Evolutionary conservation across 1,284 basidiomycete genomes (phyloP).

Genomic region (Sporisorium sorghi): DNA sequence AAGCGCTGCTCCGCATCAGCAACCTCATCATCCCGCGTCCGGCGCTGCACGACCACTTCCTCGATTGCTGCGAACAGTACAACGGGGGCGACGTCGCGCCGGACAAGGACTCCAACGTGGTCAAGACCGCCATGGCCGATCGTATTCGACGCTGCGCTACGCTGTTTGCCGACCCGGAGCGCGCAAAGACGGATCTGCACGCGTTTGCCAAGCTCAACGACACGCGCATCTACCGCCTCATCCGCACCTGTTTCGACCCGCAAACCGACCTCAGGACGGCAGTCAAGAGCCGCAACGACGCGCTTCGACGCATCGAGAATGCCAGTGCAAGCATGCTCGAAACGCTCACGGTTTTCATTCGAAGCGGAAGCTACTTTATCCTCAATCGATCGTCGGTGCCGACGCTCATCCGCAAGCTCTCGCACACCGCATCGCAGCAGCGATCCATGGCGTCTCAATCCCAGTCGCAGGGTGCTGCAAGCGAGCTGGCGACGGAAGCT

Average conservation of each 20-base stretch:
- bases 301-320: conserved; percentile 51
- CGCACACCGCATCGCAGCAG: conserved; percentile 11
- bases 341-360: conserved; percentile 81
- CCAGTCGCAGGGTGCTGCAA: conserved; percentile 18
- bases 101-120: conserved; percentile 74
- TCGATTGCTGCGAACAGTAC: conserved; percentile 61
- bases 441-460: conserved; percentile 16
- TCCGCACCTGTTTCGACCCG: conserved; percentile 83
- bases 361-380: conserved; percentile 79
- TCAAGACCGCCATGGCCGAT: conserved; percentile 55
- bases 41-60: conserved; percentile 39
- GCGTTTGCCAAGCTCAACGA: conserved; percentile 90
- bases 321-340: conserved; percentile 41
- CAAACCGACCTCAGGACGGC: conserved; percentile 84
- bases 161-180: conserved; percentile 74
- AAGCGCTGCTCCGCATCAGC: conserved; percentile 76
- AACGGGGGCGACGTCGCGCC: conserved; percentile 80
- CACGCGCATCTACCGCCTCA: conserved; percentile 82
- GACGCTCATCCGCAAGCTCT: conserved; percentile 72
- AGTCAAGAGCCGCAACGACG: conserved; percentile 74
- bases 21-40: conserved; percentile 57
- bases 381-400: conserved; percentile 87
- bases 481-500: conserved; percentile 30
- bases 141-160: conserved; percentile 36
- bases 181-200: conserved; percentile 81